A percentile compares a stretch with the other conserved stretches of the same genome.
Conservation (phyloP, 2,329 filamentous ascomycete species). For the Aspergillus alliaceus region DNA sequence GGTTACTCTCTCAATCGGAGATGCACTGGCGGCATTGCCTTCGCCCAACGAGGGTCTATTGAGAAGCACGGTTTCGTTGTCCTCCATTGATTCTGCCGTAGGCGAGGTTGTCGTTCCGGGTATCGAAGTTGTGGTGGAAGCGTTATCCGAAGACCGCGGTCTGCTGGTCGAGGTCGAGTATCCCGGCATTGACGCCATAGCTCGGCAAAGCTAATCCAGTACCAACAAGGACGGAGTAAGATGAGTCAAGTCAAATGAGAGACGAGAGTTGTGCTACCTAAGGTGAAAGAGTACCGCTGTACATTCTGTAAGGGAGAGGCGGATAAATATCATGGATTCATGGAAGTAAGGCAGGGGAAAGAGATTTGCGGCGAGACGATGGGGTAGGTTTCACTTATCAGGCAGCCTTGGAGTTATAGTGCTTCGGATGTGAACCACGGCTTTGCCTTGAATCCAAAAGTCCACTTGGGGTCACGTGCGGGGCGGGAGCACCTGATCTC, state of each 20-base stretch:
- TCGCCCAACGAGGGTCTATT: conserved; percentile 22
- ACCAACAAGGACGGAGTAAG: neutral
- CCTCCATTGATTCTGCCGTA: conserved; percentile 21
- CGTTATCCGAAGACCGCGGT: conserved; percentile 26
- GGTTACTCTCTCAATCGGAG: conserved; percentile 13
- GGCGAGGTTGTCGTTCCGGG: conserved; percentile 5
- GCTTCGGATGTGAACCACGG: conserved; percentile 24
- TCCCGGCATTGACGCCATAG: conserved; percentile 37
- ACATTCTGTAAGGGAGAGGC: neutral
- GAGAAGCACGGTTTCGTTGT: conserved; percentile 32
- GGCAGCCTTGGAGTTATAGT: neutral
- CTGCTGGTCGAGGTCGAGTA: conserved; percentile 28
- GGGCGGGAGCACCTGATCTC: too few species aligned
- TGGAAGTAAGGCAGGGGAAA: neutral
- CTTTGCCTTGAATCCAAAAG: too few species aligned
- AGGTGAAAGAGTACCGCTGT: neutral
- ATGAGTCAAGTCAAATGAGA: neutral
- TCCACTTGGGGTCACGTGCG: too few species aligned
- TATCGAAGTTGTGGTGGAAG: conserved; percentile 12
- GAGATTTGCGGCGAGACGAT: neutral
- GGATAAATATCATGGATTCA: neutral
- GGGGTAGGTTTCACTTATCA: neutral
- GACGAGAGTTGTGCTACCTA: neutral
- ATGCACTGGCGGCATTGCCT: conserved; percentile 17
- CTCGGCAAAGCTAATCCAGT: too few species aligned